Conservation (phyloP, 352 stramenopile species). For the Phytophthora ramorum region DNA sequence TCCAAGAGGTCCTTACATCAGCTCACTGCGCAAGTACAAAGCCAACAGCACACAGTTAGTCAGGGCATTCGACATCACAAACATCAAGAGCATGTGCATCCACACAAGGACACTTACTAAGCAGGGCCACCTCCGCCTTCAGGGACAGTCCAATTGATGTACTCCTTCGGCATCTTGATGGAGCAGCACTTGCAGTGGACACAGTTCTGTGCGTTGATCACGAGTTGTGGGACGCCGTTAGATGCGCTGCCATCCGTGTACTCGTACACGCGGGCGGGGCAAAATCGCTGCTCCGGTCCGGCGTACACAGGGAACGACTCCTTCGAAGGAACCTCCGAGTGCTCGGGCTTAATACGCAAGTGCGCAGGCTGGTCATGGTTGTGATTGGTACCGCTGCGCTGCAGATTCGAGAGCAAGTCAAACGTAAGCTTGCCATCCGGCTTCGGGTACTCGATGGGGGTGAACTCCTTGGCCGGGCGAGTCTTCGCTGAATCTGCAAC, state of each 20-base stretch:
- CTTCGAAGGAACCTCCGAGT: conserved; percentile 85
- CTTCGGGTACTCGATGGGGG: conserved; percentile 96
- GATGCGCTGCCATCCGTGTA: conserved; percentile 95
- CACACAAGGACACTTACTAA: conserved; percentile 90
- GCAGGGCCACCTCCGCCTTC: conserved; percentile 97
- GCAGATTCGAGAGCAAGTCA: conserved; percentile 98
- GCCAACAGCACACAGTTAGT: conserved; percentile 41
- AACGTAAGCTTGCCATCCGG: conserved; percentile 98
- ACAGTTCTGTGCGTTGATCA: conserved; percentile 99
- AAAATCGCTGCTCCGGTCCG: conserved; percentile 98
- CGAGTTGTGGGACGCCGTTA: conserved; percentile 91
- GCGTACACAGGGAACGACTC: conserved; percentile 94
- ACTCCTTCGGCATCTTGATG: conserved; percentile 99
- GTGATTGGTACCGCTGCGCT: conserved; percentile 98
- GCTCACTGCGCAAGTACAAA: conserved; percentile 53
- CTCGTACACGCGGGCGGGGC: conserved; percentile 98
- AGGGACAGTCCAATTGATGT: conserved; percentile 99
- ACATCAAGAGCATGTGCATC: neutral
- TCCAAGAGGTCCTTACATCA: conserved; percentile 58
- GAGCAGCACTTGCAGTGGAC: conserved; percentile 99
- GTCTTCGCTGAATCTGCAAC: conserved; percentile 94
- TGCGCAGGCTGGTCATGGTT: conserved; percentile 98
- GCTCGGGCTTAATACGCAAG: conserved; percentile 95
- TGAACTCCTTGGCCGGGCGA: conserved; percentile 88
- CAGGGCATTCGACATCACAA: neutral